Evolutionary conservation across 1,284 basidiomycete genomes (phyloP).

Genomic region (Psilocybe mexicana): DNA sequence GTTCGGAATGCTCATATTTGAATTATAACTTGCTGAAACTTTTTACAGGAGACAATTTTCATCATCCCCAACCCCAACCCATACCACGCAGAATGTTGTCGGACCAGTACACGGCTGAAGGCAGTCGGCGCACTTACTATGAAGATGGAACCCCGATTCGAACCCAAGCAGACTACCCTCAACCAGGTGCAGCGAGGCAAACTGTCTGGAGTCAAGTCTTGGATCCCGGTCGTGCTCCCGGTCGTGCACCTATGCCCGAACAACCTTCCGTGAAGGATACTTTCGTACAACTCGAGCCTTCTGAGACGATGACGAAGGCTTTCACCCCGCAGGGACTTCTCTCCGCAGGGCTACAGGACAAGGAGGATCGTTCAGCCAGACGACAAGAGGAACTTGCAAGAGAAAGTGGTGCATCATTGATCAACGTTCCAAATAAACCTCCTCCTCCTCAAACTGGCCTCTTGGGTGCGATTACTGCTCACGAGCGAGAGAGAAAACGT

Average conservation of each 20-base stretch:
- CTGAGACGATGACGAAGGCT: slow-evolving; percentile 84
- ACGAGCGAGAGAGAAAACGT: slow-evolving; percentile 91
- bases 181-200: slow-evolving; percentile 58
- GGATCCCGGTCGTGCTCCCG: slow-evolving; percentile 61
- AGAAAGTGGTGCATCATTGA: slow-evolving; percentile 85
- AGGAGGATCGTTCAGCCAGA: slow-evolving; percentile 93
- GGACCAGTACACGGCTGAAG: slow-evolving; percentile 47
- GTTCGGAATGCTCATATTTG: slow-evolving; percentile 20
- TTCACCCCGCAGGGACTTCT: slow-evolving; percentile 94
- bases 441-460: slow-evolving; percentile 95
- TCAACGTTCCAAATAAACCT: slow-evolving; percentile 93
- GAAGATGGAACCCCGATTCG: slow-evolving; percentile 48
- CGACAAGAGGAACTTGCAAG: slow-evolving; percentile 91
- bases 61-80: slow-evolving; percentile 26
- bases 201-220: slow-evolving; percentile 86
- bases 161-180: slow-evolving; percentile 52
- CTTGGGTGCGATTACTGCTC: slow-evolving; percentile 92
- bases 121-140: slow-evolving; percentile 43
- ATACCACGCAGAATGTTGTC: slow-evolving; percentile 40
- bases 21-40: slow-evolving; percentile 13
- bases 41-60: slow-evolving; percentile 32
- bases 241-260: slow-evolving; percentile 34
- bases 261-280: slow-evolving; percentile 53
- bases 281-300: slow-evolving; percentile 82
- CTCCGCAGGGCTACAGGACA: slow-evolving; percentile 93